Evolutionary conservation across 2,329 filamentous ascomycete genomes (phyloP), one percentile per base, ranked within the genome.

Genomic region (Neonectria neomacrospora): DNA sequence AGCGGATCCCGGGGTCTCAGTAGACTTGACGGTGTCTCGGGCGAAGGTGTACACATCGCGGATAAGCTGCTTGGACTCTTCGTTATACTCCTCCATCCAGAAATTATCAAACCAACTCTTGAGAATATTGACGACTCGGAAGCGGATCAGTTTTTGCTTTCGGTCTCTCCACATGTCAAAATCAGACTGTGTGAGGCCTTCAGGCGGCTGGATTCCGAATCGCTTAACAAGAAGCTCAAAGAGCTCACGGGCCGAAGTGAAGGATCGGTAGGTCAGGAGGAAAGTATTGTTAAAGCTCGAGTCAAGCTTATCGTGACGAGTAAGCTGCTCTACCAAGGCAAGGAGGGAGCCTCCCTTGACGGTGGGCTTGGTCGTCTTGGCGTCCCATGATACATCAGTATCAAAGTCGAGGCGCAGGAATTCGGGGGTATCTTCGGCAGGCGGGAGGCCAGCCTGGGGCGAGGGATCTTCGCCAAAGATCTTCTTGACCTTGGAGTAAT

Each of bases 61-160:
- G 67, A 99, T 93, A 42, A 99, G 84, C 69, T 93, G 88, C 77
- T 89, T 93, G 48, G 90, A 96, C 51, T 92, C 90, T 54, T 95
- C 92, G 74, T 90, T 94, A 66, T 91, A 90, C 52, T 94, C 92
- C 76, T 99, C 96, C 94, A 98, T 97, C 96, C 96, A 99, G 78
- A 96, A 98, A 72, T 91, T 94, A 76, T 98, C 96, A 71, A 99
- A 96, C 96, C 96, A 99, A 79, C 89, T 96, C 85, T 98, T 98
- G 51, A 99, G 82, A 67, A 97, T 98, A 74, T 98, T 99, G 68
- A 99, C 94, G 2, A 99, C 94, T 44, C 96, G 90, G 81, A 99
- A 97, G 37, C 96, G 88, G 65, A 98, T 97, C 5, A 93, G 91
- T 75, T 96, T 97, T 77, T 98, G 96, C 81, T 99, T 99, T 75